A percentile compares a stretch with the other conserved stretches of the same genome.
These are phyloP conservation scores for Anaeromyces robustus DNA, from an alignment of 192 early-diverging fungal species.

Conservation along the genomic window DNA sequence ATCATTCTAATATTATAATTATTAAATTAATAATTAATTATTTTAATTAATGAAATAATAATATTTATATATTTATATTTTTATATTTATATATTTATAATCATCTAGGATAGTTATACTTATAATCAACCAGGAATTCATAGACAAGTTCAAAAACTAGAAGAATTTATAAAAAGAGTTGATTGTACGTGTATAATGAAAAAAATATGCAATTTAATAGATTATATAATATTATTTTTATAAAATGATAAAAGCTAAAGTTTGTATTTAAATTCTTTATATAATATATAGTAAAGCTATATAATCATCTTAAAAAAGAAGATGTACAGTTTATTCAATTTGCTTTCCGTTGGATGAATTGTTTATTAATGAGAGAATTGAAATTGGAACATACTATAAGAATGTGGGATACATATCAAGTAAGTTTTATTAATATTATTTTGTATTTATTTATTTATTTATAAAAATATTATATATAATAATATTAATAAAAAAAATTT, in stretches of 20 bases:
- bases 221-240: too few relatives aligned
- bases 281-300: constrained; percentile 41
- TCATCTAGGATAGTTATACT: constrained; percentile 93
- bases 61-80: too few relatives aligned
- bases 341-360: constrained; percentile 99
- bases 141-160: constrained; percentile 70
- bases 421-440: too few relatives aligned
- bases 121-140: constrained; percentile 93
- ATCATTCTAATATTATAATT: too few relatives aligned
- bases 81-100: too few relatives aligned
- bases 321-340: constrained; percentile 97
- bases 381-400: constrained; percentile 71
- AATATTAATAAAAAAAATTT: too few relatives aligned
- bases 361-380: constrained; percentile 91
- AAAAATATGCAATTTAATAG: too few relatives aligned
- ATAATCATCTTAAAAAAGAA: constrained; percentile 67
- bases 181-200: constrained; percentile 63
- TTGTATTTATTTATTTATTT: too few relatives aligned
- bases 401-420: constrained; percentile 98
- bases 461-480: too few relatives aligned
- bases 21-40: too few relatives aligned
- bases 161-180: constrained; percentile 82
- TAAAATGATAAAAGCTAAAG: too few relatives aligned
- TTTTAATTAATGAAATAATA: too few relatives aligned
- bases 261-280: background rate